Base-by-base conservation (phyloP, 129 eudicot species). In the Ambrosia trifida region DNA sequence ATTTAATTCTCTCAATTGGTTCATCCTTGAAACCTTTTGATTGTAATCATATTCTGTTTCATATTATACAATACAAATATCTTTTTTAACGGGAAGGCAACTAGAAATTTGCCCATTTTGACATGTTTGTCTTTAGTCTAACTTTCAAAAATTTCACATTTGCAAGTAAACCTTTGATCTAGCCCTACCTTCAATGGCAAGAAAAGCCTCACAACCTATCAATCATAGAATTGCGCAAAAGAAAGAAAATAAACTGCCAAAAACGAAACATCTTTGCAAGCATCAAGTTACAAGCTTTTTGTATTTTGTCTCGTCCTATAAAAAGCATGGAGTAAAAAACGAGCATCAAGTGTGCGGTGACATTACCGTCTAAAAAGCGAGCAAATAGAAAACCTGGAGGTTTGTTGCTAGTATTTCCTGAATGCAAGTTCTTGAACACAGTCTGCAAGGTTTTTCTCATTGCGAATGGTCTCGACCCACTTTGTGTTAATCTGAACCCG, bases 391-490 rank as follows among this genome's bases (percentile, higher is more conserved):
- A 61, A 51, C 32, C 59, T 12, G 47, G 61, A 36, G n/a, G 50
- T 33, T 5, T 16, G 57, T 24, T 33, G 31, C 66, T 81, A 90
- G 80, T 84, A 87, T 75, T 90, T 87, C 81, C 96, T 83, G 88
- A 82, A 56, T 19, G 96, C 98, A 20, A 95, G 88, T 83, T 95
- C 97, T 85, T 76, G 83, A 60, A 88, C 86, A 70, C 79, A 85
- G 7, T 79, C 82, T 3, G 85, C 83, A 17, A 95, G 94, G 57
- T 78, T 68, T 61, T 90, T 83, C 76, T 95, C 99, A 5, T 72
- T 84, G 43, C 78, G 85, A 69, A 90, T 73, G 76, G 83, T 79
- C 66, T 88, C 75, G 49, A 88, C 96, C 99, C 99, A 95, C 20
- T 80, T 82, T 28, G 99, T 84, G 28, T 95, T 90, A 12, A 90